Base-by-base conservation (phyloP, 2,329 filamentous ascomycete species). In the Talaromyces sp. region DNA sequence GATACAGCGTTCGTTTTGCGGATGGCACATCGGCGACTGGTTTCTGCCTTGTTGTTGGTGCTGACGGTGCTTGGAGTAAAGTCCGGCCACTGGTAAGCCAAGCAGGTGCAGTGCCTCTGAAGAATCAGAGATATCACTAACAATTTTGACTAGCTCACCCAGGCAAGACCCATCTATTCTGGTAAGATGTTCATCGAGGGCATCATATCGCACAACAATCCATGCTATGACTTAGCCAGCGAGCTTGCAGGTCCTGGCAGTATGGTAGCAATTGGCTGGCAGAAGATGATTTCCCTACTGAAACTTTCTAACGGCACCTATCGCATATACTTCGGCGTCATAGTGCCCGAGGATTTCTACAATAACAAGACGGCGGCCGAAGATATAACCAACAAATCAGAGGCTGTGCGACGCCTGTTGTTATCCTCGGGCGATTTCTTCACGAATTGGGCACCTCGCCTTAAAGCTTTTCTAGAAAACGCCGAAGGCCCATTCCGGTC, bases 41-140 rank as follows among this genome's bases (percentile, higher is more conserved):
- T 0, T 79, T 80, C 62, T 69, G 74, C 46, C 73, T 83, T 2
- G 70, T 83, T 5, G 73, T 83, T 21, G 80, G 80, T 4, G 78
- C 76, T 10, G 79, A 32, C 31, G 31, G 31, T 12, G 31, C 31
- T 32, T 32, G 31, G 31, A 32, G 31, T 32, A 32, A 32, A 82
- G 54, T 71, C 3, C 65, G 68, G 56, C 65, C 58, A 38, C 48
- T 74, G 64, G 69, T 74, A 66, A 43, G 58, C 24, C 12, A 27
- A 12, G 6, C 29, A 27, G 54, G 66, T 65, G n/a, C 32, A 27
- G n/a, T 14, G 74, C 17, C 12, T 10, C 19, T 46, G 19, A 19
- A 32, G 3, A 32, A 32, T 32, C 41, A 46, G 17, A 46, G 19
- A 2, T 19, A 46, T 21, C 12, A 46, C 17, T 46, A n/a, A 46